Percentiles rank a stretch among this genome's conserved stretches.
Evolutionary conservation across 2,329 filamentous ascomycete species (phyloP).

Genomic region (Epichloe hybrida): DNA sequence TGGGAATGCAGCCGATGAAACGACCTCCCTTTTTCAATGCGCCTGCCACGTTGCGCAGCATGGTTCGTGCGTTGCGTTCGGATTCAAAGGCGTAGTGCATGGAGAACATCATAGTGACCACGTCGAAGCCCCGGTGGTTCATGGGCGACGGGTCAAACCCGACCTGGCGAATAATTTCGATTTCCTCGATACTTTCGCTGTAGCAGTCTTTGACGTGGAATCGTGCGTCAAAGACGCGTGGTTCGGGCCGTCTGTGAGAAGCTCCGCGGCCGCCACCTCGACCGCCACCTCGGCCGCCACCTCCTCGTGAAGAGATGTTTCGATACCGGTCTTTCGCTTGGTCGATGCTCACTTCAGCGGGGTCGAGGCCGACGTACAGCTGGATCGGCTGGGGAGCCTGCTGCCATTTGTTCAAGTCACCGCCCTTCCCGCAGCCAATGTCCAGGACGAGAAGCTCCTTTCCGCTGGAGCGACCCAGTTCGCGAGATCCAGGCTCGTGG

Average conservation of each 20-base stretch:
- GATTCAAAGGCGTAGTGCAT: conserved; percentile 98
- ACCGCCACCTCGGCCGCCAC: conserved; percentile 40
- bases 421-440: conserved; percentile 92
- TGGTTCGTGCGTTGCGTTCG: conserved; percentile 76
- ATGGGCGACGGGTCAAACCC: conserved; percentile 70
- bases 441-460: conserved; percentile 72
- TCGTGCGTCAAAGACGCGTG: conserved; percentile 64
- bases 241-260: conserved; percentile 31
- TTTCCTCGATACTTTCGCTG: conserved; percentile 65
- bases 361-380: conserved; percentile 87
- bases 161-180: conserved; percentile 71
- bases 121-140: conserved; percentile 75
- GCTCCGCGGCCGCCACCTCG: conserved; percentile 42
- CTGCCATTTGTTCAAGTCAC: conserved; percentile 92
- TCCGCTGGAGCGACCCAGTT: conserved; percentile 34
- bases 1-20: conserved; percentile 93
- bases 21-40: conserved; percentile 85
- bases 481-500: conserved; percentile 46
- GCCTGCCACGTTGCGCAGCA: conserved; percentile 87
- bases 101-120: conserved; percentile 98
- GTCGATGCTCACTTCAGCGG: conserved; percentile 80
- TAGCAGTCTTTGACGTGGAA: conserved; percentile 92
- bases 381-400: conserved; percentile 82
- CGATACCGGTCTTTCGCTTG: conserved; percentile 79
- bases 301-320: conserved; percentile 50